Evolutionary conservation across 2,329 filamentous ascomycete genomes (phyloP).

Genomic region (Exophiala aquamarina): DNA sequence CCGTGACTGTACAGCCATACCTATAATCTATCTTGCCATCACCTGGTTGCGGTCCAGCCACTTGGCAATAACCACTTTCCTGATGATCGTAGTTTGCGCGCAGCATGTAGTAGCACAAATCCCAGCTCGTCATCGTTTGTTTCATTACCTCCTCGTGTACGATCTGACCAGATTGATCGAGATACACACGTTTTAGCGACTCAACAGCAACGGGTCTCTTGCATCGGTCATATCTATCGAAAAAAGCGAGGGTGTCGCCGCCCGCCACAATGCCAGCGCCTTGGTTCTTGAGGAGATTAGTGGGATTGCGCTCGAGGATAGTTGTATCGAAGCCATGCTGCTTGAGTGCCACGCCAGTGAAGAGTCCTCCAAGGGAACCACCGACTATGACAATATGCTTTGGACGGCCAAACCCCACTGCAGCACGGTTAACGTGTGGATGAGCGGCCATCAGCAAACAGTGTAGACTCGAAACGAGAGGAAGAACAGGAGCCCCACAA

Average conservation of each 20-base stretch:
- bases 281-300: constrained; percentile 24
- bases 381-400: constrained; percentile 26
- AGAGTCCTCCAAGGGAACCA: constrained; percentile 28
- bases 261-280: constrained; percentile 26
- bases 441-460: too few species aligned
- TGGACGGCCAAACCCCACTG: neutral
- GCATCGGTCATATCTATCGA: constrained; percentile 24
- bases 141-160: constrained; percentile 20
- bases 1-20: constrained; percentile 20
- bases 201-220: constrained; percentile 22
- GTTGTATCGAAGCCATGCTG: constrained; percentile 25
- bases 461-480: too few species aligned
- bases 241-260: constrained; percentile 21
- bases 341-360: constrained; percentile 27
- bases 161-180: constrained; percentile 16
- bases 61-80: constrained; percentile 17
- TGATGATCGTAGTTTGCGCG: constrained; percentile 28
- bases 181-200: constrained; percentile 21
- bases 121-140: constrained; percentile 28
- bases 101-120: constrained; percentile 26
- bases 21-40: constrained; percentile 21
- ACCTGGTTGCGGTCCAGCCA: constrained; percentile 18
- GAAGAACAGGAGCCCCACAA: too few species aligned
- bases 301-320: constrained; percentile 27
- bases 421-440: too few species aligned